Evolutionary conservation across 805 yeast species (phyloP).

Genomic region (Teunomyces stri): DNA sequence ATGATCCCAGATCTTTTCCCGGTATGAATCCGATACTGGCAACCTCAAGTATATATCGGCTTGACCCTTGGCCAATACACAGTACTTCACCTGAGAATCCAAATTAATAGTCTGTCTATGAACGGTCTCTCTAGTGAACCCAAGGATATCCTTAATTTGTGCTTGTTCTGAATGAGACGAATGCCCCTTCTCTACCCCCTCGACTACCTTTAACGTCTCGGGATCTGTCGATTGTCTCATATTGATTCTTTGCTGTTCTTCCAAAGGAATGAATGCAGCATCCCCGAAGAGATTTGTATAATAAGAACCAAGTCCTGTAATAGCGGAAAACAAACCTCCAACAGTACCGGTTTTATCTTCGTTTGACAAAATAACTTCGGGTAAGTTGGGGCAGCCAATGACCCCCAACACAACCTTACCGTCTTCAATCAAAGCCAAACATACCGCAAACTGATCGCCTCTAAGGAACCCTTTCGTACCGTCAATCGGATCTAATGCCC

Average conservation of each 20-base stretch:
- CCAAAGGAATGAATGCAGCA: slow-evolving; percentile 33
- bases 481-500: slow-evolving; percentile 98
- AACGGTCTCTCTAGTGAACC: slow-evolving; percentile 48
- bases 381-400: slow-evolving; percentile 93
- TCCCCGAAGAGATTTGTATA: slow-evolving; percentile 41
- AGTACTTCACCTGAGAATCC: slow-evolving; percentile 96
- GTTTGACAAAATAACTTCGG: slow-evolving; percentile 44
- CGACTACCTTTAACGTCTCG: slow-evolving; percentile 65
- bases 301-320: slow-evolving; percentile 65
- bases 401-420: slow-evolving; percentile 87
- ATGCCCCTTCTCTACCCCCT: slow-evolving; percentile 94
- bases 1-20: slow-evolving; percentile 98
- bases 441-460: slow-evolving; percentile 96
- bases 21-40: slow-evolving; percentile 71
- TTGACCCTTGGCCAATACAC: slow-evolving; percentile 84
- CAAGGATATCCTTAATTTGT: slow-evolving; percentile 61
- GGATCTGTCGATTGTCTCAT: slow-evolving; percentile 52
- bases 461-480: slow-evolving; percentile 95
- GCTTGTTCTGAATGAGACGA: slow-evolving; percentile 87
- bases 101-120: slow-evolving; percentile 65
- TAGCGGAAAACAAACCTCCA: slow-evolving; percentile 79
- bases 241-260: slow-evolving; percentile 37
- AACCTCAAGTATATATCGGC: slow-evolving; percentile 90
- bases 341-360: slow-evolving; percentile 32
- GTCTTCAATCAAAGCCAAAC: slow-evolving; percentile 84